Conservation (phyloP, 83 land plant genomes). For the Larix sibirica region DNA sequence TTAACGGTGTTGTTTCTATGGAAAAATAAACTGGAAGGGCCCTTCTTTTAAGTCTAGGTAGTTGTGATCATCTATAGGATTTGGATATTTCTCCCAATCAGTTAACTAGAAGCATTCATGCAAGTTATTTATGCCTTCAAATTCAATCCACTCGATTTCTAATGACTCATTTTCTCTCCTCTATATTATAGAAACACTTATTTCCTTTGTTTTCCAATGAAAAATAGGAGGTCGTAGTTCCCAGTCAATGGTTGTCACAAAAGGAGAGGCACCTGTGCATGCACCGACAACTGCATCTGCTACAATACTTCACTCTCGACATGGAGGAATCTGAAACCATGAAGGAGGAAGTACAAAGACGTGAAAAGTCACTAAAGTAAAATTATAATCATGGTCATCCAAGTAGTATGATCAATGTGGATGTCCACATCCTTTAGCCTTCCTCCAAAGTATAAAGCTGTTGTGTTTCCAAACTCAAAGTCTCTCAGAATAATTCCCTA, state of each 20-base stretch:
- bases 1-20: conserved; percentile 17
- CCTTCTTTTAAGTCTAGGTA: conserved; percentile 42
- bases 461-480: conserved; percentile 38
- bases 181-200: too few relatives aligned
- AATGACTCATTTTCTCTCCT: too few relatives aligned
- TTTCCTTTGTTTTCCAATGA: neutral
- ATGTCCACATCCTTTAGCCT: conserved; percentile 7
- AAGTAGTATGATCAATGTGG: conserved; percentile 2
- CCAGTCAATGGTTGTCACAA: neutral
- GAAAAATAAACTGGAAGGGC: conserved; percentile 26
- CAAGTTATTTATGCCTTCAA: neutral
- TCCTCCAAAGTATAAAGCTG: conserved; percentile 67
- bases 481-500: conserved; percentile 52
- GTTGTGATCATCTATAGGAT: conserved; percentile 43
- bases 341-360: neutral
- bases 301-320: neutral
- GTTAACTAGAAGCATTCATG: conserved; percentile 73
- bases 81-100: conserved; percentile 71
- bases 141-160: too few relatives aligned
- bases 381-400: neutral
- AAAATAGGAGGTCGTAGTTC: neutral
- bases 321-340: neutral
- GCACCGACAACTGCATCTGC: neutral
- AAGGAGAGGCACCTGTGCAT: neutral
- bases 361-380: conserved; percentile 18